Conservation (phyloP, 495 filamentous ascomycete species). For the Xylaria curta region DNA sequence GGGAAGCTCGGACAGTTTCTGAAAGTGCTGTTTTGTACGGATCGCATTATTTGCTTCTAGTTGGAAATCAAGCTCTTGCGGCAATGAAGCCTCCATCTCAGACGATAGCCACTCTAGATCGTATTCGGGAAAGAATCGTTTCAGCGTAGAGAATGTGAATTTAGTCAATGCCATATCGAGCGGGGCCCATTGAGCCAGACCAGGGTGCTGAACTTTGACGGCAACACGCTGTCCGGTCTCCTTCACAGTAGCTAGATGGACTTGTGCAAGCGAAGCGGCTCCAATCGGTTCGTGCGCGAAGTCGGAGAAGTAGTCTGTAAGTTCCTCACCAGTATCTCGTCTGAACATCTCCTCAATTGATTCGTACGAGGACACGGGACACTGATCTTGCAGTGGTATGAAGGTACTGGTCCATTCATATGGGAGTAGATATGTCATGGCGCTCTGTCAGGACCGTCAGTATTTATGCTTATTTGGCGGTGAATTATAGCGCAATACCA, state of each 20-base stretch:
- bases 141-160: slow-evolving; percentile 89
- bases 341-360: slow-evolving; percentile 87
- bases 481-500: slow-evolving; percentile 54
- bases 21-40: slow-evolving; percentile 78
- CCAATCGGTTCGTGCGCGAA: slow-evolving; percentile 85
- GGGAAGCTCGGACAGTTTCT: slow-evolving; percentile 68
- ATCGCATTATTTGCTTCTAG: slow-evolving; percentile 87
- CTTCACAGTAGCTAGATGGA: slow-evolving; percentile 86
- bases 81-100: slow-evolving; percentile 90
- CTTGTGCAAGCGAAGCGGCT: slow-evolving; percentile 92
- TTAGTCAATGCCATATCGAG: slow-evolving; percentile 86
- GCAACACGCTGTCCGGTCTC: slow-evolving; percentile 90
- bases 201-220: slow-evolving; percentile 96
- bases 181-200: slow-evolving; percentile 87
- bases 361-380: slow-evolving; percentile 89
- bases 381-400: slow-evolving; percentile 94
- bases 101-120: slow-evolving; percentile 94
- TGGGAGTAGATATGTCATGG: slow-evolving; percentile 95
- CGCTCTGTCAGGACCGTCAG: slow-evolving; percentile 60
- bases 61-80: slow-evolving; percentile 89
- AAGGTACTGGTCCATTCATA: slow-evolving; percentile 96
- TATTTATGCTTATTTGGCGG: not conserved
- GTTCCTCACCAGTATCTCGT: slow-evolving; percentile 77
- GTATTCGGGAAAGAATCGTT: slow-evolving; percentile 95
- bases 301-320: slow-evolving; percentile 81